Evolutionary conservation across 345 rosid genomes (phyloP).

Genomic region (Laguncularia racemosa): DNA sequence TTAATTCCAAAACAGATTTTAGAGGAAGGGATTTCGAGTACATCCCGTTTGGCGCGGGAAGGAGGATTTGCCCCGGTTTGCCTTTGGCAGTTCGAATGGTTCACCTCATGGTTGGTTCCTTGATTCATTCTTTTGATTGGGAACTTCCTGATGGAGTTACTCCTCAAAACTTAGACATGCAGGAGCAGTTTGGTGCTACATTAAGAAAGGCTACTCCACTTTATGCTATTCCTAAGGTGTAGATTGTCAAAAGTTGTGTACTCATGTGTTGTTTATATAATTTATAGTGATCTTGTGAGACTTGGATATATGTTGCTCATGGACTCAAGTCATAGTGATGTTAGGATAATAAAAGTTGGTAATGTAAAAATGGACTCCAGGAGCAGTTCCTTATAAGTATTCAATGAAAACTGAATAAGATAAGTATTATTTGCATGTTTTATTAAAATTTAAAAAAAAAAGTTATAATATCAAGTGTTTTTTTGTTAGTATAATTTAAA

Average conservation of each 20-base stretch:
- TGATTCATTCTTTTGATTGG: slow-evolving; percentile 21
- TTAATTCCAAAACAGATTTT: slow-evolving; percentile 7
- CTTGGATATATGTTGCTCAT: too few relatives aligned
- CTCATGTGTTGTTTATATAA: background rate
- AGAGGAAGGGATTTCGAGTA: slow-evolving; percentile 16
- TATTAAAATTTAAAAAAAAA: too few relatives aligned
- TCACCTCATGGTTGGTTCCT: slow-evolving; percentile 20
- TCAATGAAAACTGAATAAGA: too few relatives aligned
- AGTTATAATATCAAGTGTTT: too few relatives aligned
- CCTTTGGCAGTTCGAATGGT: slow-evolving; percentile 17
- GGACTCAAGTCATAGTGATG: too few relatives aligned
- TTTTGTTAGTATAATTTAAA: too few relatives aligned
- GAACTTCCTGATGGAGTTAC: slow-evolving; percentile 10
- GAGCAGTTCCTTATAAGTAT: too few relatives aligned
- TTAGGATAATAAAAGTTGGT: too few relatives aligned
- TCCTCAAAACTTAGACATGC: slow-evolving; percentile 19
- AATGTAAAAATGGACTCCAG: too few relatives aligned
- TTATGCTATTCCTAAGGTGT: slow-evolving; percentile 7
- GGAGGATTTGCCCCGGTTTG: slow-evolving; percentile 27
- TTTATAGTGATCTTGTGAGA: too few relatives aligned
- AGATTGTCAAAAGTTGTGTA: slow-evolving; percentile 5
- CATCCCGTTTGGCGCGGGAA: slow-evolving; percentile 25
- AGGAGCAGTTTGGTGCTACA: slow-evolving; percentile 18
- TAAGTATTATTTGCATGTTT: too few relatives aligned
- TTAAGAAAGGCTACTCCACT: slow-evolving; percentile 15